Base-by-base conservation (phyloP, 2,329 filamentous ascomycete genomes). In the Coniochaeta sp. region DNA sequence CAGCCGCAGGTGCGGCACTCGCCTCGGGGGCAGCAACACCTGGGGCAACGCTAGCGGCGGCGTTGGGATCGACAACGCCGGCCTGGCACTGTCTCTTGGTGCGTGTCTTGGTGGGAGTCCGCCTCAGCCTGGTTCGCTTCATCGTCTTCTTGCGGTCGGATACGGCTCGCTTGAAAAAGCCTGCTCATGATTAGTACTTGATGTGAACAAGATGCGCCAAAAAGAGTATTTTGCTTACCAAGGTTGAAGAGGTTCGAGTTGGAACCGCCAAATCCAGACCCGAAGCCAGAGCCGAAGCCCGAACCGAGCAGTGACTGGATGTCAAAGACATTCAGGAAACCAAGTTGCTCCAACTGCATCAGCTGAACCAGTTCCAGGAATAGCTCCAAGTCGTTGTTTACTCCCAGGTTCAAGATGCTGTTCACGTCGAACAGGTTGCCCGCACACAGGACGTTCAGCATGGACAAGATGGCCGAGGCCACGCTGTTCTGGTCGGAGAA, bases 321-420 rank as follows among this genome's bases (percentile, higher is more conserved):
- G 30, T 68, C 65, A 8, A 60, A 58, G n/a, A 67, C 44, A 60
- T 66, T 67, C 55, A 72, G 47, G 7, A 72, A 67, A 10, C 69
- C 69, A 1, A 69, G 64, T 62, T 67, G 62, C 64, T 70, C 59
- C 22, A 72, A 65, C 62, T 72, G 65, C 63, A 67, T 63, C 12
- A 72, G 64, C 67, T 72, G 66, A 7, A 68, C 68, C 16, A 72
- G 67, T 66, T 72, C 66, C 22, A 72, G 61, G 62, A 73, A 71
- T 56, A 73, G 64, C 50, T 72, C 64, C 24, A 70, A 59, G 40
- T 70, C 64, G 30, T 68, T 65, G 59, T 66, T 62, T 47, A 62
- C 44, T 26, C 69, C 65, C 12, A 72, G 64, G 30, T 59, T 55
- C 36, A 69, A 57, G 34, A 68, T 59, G 57, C 58, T 66, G 62